Conservation (phyloP, 2,329 filamentous ascomycete species). For the Colletotrichum abscissum region DNA sequence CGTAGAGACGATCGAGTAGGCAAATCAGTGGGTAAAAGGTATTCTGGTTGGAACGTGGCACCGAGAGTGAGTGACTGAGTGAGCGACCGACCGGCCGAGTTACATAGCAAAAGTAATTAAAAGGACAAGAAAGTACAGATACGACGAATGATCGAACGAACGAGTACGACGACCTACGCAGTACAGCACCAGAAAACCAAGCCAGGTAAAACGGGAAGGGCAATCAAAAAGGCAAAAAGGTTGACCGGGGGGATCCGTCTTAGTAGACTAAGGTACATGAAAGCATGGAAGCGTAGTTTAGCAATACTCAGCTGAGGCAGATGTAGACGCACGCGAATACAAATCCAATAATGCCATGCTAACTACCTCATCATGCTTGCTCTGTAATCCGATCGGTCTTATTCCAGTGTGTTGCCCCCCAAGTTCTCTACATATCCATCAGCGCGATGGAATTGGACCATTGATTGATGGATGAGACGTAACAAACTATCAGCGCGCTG, state of each 20-base stretch:
- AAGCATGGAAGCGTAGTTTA: slow-evolving; percentile 1
- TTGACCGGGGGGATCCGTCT: slow-evolving; percentile 27
- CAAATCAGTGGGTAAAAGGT: not conserved
- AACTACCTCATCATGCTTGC: not conserved
- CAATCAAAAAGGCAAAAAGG: slow-evolving; percentile 25
- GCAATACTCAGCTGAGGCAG: slow-evolving; percentile 19
- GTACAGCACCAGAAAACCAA: slow-evolving; percentile 18
- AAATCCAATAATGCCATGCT: not conserved
- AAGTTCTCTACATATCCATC: not conserved
- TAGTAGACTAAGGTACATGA: not conserved
- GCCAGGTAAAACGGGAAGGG: slow-evolving; percentile 28
- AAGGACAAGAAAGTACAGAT: not conserved
- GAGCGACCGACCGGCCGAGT: not conserved
- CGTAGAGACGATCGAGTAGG: slow-evolving; percentile 5
- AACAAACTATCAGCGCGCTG: not conserved
- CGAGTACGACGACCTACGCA: not conserved
- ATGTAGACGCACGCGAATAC: slow-evolving; percentile 9
- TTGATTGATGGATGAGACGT: not conserved
- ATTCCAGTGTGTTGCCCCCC: not conserved
- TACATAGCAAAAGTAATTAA: not conserved
- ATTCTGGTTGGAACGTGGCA: not conserved
- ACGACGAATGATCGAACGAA: slow-evolving; percentile 5
- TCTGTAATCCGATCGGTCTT: not conserved
- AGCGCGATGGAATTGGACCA: not conserved
- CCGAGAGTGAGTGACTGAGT: not conserved